Base-by-base conservation (phyloP, 495 filamentous ascomycete species). In the Penicillium nucicola region DNA sequence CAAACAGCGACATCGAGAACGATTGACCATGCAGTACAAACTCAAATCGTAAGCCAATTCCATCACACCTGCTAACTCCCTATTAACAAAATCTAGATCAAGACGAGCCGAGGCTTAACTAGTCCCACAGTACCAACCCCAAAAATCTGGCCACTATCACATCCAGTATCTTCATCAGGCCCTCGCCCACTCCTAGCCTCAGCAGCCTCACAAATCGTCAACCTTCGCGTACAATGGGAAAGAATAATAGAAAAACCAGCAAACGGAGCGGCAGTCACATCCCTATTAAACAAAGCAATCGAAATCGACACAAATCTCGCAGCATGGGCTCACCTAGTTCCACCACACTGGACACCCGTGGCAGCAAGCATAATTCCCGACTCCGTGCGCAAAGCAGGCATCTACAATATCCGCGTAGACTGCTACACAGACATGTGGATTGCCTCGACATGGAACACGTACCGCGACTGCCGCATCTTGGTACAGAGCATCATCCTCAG, bases 401-500 rank as follows among this genome's bases (percentile, higher is more conserved):
- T 70, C 14, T 85, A 81, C 55, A 69, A 73, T 9, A 72, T 74
- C 43, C 70, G 71, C 25, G 83, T 80, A 53, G 84, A 87, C 60
- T 63, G 75, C 47, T 88, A 87, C 59, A 48, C 62, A 2, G 76
- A 84, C 53, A 68, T 82, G 42, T 86, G 81, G 78, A 75, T 81
- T 9, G 77, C 79, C 0, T 67, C 75, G 12, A 77, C 80, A 14
- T 86, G 83, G 83, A 88, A 85, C 47, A 75, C 75, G 33, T 85
- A 82, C 62, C 80, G 85, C 23, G 80, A 79, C 57, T 77, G 77
- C 1, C 74, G 79, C 11, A 73, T 85, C 20, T 68, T 80, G 10
- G 62, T 80, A 3, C 79, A 81, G 45, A 76, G 79, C 42, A 72
- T 76, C 31, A 77, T 86, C 12, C 51, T 68, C 17, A 42, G 51